Evolutionary conservation across 495 filamentous ascomycete species (phyloP).

Genomic region (Trichoderma gamsii): DNA sequence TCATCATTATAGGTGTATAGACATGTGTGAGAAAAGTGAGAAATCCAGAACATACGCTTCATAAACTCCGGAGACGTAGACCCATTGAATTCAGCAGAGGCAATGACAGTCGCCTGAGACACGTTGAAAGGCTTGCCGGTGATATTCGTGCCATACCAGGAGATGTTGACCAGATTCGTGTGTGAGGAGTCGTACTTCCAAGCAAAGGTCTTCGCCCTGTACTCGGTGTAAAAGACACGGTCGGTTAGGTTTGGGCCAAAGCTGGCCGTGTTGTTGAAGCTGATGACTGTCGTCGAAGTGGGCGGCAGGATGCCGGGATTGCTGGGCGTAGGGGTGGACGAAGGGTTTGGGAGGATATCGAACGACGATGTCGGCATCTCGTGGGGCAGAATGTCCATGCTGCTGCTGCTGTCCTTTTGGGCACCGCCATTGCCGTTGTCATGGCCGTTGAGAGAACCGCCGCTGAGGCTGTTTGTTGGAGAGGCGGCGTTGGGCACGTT

Average conservation of each 20-base stretch:
- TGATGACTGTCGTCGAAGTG: background rate
- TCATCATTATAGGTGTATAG: too few relatives aligned
- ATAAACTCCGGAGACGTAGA: background rate
- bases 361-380: too few relatives aligned
- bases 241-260: background rate
- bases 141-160: background rate
- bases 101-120: background rate
- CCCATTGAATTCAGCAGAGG: background rate
- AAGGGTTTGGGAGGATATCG: too few relatives aligned
- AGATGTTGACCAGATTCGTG: background rate
- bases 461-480: background rate
- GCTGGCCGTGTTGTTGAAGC: background rate
- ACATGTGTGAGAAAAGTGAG: background rate
- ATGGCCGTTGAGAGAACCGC: background rate
- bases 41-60: conserved; percentile 4
- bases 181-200: background rate
- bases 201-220: background rate
- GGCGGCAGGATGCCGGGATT: background rate
- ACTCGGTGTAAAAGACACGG: background rate
- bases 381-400: background rate
- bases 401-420: background rate
- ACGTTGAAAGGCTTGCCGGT: background rate
- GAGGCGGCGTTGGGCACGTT: background rate
- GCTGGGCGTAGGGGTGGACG: background rate
- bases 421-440: background rate